A percentile compares a stretch with the other conserved stretches of the same genome.
phyloP scores from a whole-genome alignment of 768 basidiomycete species.

The Leccinum uliginosum region DNA sequence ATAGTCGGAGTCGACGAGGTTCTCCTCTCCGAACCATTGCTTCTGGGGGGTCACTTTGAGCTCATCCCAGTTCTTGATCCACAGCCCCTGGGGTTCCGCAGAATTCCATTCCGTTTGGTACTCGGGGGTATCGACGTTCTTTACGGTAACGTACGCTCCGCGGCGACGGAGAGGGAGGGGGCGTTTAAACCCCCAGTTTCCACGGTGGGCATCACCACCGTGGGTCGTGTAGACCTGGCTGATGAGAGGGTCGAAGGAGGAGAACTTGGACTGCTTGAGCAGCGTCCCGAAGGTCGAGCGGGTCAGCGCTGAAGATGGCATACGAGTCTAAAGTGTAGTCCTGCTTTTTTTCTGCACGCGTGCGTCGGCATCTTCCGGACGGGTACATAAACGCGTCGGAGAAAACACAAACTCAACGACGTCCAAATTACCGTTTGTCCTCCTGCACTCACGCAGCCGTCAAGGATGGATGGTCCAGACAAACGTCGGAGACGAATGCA shows the following conservation, averaged over 20 bases:
- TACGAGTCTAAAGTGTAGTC: not conserved
- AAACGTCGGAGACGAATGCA: conserved; percentile 67
- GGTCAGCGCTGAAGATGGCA: conserved; percentile 31
- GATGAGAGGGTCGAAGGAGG: conserved; percentile 71
- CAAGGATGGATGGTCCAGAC: conserved; percentile 83
- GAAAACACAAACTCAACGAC: conserved; percentile 42
- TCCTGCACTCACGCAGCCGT: conserved; percentile 34
- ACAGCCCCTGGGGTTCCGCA: conserved; percentile 61
- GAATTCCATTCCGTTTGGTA: conserved; percentile 77
- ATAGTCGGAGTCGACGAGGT: conserved; percentile 26
- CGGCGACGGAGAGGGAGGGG: conserved; percentile 65
- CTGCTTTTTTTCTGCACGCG: not conserved
- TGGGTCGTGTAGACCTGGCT: conserved; percentile 73
- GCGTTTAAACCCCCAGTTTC: conserved; percentile 85
- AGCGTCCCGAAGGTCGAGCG: conserved; percentile 73
- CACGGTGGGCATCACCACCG: conserved; percentile 65
- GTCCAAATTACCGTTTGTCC: conserved; percentile 81
- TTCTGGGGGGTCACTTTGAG: conserved; percentile 29
- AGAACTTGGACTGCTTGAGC: conserved; percentile 78
- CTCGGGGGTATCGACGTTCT: conserved; percentile 64
- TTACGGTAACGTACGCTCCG: conserved; percentile 61
- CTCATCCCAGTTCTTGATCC: conserved; percentile 65
- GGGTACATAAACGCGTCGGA: conserved; percentile 28
- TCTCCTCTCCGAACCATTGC: conserved; percentile 12
- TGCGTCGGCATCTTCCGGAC: conserved; percentile 24